These are phyloP conservation scores for Pichia californica DNA, from an alignment of 805 yeast genomes.

Conservation along the genomic window DNA sequence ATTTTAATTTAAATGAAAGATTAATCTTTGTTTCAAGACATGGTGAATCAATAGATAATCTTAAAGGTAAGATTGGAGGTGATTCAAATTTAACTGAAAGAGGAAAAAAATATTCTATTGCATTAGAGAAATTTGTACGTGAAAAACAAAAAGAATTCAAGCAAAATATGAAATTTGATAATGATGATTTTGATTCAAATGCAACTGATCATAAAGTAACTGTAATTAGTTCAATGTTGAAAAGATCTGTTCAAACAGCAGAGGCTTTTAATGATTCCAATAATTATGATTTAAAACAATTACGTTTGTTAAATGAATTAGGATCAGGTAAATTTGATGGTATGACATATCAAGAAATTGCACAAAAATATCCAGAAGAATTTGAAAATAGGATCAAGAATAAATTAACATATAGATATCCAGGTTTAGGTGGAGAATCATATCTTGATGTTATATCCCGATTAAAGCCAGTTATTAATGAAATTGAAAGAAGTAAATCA, in stretches of 20 bases:
- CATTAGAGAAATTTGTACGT: conserved; percentile 69
- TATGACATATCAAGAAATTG: conserved; percentile 85
- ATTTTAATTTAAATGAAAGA: conserved; percentile 81
- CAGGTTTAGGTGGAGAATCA: conserved; percentile 97
- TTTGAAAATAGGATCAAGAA: conserved; percentile 68
- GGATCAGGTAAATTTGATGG: conserved; percentile 94
- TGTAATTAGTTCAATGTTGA: conserved; percentile 89
- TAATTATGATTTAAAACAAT: conserved; percentile 70
- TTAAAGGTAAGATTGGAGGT: conserved; percentile 85
- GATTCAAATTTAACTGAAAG: conserved; percentile 75
- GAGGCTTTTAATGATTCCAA: conserved; percentile 54
- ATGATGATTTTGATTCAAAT: conserved; percentile 37
- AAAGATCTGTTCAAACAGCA: conserved; percentile 74
- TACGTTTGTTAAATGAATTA: conserved; percentile 88
- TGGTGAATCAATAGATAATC: conserved; percentile 87
- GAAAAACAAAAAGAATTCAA: conserved; percentile 66
- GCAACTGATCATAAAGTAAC: conserved; percentile 9
- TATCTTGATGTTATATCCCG: conserved; percentile 90
- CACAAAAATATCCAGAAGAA: conserved; percentile 64
- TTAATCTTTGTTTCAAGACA: conserved; percentile 95
- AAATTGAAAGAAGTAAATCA: conserved; percentile 85
- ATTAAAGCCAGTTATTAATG: conserved; percentile 83
- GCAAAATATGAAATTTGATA: conserved; percentile 49
- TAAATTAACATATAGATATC: conserved; percentile 83
- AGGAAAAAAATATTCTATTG: conserved; percentile 67